A percentile compares a stretch with the other conserved stretches of the same genome.
Evolutionary conservation across 129 eudicot genomes (phyloP).

Genomic region (Tagetes erecta): DNA sequence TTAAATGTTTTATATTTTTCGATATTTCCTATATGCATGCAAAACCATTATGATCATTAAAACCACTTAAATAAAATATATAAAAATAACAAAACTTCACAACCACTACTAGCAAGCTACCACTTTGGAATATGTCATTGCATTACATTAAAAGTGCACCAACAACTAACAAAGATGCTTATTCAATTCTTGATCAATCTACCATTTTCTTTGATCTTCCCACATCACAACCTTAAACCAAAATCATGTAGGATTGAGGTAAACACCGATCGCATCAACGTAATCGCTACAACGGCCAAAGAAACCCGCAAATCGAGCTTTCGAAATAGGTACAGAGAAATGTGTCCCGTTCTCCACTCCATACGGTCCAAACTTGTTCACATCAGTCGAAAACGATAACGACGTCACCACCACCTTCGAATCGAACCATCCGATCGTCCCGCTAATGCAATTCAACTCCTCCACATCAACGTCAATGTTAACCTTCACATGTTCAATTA

Average conservation of each 20-base stretch:
- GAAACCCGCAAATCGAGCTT: slow-evolving; percentile 39
- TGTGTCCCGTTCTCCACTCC: slow-evolving; percentile 38
- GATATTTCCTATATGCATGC: not conserved
- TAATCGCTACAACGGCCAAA: slow-evolving; percentile 32
- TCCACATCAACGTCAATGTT: slow-evolving; percentile 34
- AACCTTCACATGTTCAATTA: slow-evolving; percentile 19
- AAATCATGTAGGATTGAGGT: slow-evolving; percentile 26
- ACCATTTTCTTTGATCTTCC: not conserved
- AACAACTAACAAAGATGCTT: slow-evolving; percentile 8
- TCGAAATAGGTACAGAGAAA: slow-evolving; percentile 37
- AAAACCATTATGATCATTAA: not conserved
- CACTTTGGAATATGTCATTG: no score
- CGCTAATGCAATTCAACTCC: slow-evolving; percentile 33
- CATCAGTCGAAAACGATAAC: slow-evolving; percentile 23
- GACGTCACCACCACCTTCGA: slow-evolving; percentile 35
- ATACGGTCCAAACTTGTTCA: slow-evolving; percentile 39
- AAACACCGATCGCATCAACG: slow-evolving; percentile 39
- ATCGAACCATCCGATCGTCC: slow-evolving; percentile 38
- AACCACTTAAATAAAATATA: not conserved
- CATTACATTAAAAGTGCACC: slow-evolving; percentile 3
- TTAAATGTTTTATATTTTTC: not conserved
- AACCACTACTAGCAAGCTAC: not conserved
- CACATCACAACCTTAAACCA: not conserved
- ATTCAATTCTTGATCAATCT: slow-evolving; percentile 19
- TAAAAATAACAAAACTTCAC: not conserved